Base-by-base conservation (phyloP, 1,284 basidiomycete species). In the Flammula alnicola region DNA sequence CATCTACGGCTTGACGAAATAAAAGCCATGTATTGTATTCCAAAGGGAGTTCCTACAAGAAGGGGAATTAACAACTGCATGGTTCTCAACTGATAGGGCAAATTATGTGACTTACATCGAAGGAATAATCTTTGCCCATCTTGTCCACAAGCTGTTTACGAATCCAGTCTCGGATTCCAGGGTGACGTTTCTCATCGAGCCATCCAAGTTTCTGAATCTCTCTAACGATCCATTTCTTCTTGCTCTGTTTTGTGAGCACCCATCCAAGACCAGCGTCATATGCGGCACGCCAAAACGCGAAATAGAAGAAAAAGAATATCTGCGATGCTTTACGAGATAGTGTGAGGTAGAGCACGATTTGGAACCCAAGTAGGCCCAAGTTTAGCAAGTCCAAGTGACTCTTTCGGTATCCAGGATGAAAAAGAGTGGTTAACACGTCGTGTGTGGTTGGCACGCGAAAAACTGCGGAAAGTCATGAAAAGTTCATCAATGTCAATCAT, bases 371-470 rank as follows among this genome's bases (percentile, higher is more conserved):
- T 4, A 93, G 78, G 4, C 79, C 80, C 19, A 98, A 74, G 54
- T 94, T 98, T 53, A 97, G 72, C 16, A 96, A 68, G 69, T 98
- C 96, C 44, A 99, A 76, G 57, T 95, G 90, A 27, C 94, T 95
- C 67, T 98, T 98, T 3, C 88, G 88, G 61, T 92, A 86, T 4
- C 83, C 77, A 3, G 95, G 97, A 64, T 95, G 83, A 65, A 97
- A 91, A 19, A 99, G 79, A 5, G 90, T 89, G 3, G 94, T 94
- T 51, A 99, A 70, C 51, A 98, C 94, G 67, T 97, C 94, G 66
- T 97, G 93, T 0, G 97, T 99, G 33, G 93, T 90, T 7, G 96
- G 96, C 29, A 98, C 95, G 46, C 84, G 83, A 68, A 99, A 99
- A 9, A 97, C 95, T 95, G 2, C 16, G 5, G 33, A 10, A 22